Conservation (phyloP, 495 filamentous ascomycete genomes). For the Pyrenopolyporus hunteri region DNA sequence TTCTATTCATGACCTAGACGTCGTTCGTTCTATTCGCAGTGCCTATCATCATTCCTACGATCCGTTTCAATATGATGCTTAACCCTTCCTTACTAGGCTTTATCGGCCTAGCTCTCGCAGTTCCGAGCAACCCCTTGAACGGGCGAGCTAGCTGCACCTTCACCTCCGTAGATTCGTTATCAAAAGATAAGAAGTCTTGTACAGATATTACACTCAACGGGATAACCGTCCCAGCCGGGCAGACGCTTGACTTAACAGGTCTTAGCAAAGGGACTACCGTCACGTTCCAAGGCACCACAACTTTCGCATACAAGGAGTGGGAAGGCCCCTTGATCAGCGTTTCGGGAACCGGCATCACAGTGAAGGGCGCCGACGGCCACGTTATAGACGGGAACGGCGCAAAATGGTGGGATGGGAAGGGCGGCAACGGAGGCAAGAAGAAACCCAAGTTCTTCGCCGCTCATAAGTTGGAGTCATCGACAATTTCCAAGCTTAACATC, state of each 20-base stretch:
- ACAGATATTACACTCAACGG: conserved; percentile 12
- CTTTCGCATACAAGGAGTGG: conserved; percentile 59
- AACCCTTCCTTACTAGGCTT: conserved; percentile 3
- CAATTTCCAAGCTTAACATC: conserved; percentile 50
- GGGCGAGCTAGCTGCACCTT: conserved; percentile 16
- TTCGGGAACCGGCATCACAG: conserved; percentile 53
- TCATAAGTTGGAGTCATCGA: conserved; percentile 47
- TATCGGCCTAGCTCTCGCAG: conserved; percentile 9
- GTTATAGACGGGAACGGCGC: conserved; percentile 55
- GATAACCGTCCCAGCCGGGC: conserved; percentile 12
- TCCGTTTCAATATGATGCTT: conserved; percentile 7
- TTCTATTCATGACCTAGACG: neutral
- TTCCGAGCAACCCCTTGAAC: conserved; percentile 4
- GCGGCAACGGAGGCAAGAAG: conserved; percentile 57
- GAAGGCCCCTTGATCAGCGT: conserved; percentile 56
- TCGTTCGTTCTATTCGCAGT: conserved; percentile 4
- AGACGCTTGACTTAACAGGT: conserved; percentile 16
- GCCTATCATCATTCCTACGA: neutral
- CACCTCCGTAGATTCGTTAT: neutral
- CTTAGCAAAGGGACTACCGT: conserved; percentile 33
- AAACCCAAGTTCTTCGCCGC: conserved; percentile 64
- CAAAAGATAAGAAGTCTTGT: conserved; percentile 9
- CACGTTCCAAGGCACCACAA: conserved; percentile 58
- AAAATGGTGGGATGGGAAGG: conserved; percentile 59
- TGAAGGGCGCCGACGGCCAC: conserved; percentile 52